Base-by-base conservation (phyloP, 2,329 filamentous ascomycete genomes). In the Diaporthe vaccinii region DNA sequence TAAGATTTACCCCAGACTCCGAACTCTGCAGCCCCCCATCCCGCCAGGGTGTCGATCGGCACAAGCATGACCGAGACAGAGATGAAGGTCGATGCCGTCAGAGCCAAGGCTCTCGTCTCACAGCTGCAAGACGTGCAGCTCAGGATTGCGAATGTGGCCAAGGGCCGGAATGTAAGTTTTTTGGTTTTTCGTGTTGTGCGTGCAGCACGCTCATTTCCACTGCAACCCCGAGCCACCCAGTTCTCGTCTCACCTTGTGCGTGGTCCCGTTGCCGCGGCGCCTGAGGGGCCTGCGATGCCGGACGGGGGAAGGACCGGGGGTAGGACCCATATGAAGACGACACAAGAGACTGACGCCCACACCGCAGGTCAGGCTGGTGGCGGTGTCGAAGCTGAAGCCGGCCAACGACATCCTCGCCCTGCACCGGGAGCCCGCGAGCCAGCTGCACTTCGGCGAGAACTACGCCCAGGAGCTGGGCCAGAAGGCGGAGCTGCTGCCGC, bases 351-450 rank as follows among this genome's bases (percentile, higher is more conserved):
- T 81, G 55, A 81, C 75, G 46, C n/a, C 36, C 12, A 25, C n/a
- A 72, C 36, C 31, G 67, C 79, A 95, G 92, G 90, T 96, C 77
- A 93, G 97, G 62, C 90, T 99, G 53, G 95, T 99, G 57, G 96
- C 97, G 39, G 97, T 99, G 68, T 98, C 96, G 55, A 99, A 99
- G 85, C 89, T 98, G 78, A 98, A 99, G 86, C 96, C 97, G 20
- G 95, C 93, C 75, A 94, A 94, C 80, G 97, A 99, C 83, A 94
- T 99, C 80, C 89, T 98, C 73, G 93, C 95, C 41, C 90, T 99
- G 1, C 93, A 97, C 85, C 88, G 90, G 79, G 84, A 87, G 0
- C 87, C 89, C 1, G 83, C 86, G 41, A 84, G 86, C 1, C 94
- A 96, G 73, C 79, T 88, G 25, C 95, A 99, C 85, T 98, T 98